Conservation (phyloP, 2,329 filamentous ascomycete genomes). For the Trichoderma simmonsii region DNA sequence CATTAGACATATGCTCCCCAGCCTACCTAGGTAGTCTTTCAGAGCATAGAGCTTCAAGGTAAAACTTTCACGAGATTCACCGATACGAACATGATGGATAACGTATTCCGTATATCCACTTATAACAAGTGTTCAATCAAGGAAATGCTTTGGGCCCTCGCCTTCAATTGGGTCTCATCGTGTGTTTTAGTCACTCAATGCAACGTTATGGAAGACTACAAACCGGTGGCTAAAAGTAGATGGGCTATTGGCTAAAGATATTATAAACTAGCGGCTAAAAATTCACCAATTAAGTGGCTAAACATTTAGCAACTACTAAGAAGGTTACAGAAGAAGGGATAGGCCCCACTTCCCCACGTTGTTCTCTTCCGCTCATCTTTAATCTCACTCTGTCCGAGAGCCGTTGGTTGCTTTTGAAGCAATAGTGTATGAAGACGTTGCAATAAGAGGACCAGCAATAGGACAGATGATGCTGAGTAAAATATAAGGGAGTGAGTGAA, state of each 20-base stretch:
- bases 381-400: not conserved
- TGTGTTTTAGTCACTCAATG: not conserved
- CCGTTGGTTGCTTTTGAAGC: not conserved
- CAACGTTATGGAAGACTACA: not conserved
- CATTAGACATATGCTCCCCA: not conserved
- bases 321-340: not conserved
- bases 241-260: not conserved
- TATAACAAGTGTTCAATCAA: not conserved
- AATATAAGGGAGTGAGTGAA: not conserved
- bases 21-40: not conserved
- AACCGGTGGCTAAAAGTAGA: conserved; percentile 7
- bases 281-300: conserved; percentile 6
- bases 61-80: not conserved
- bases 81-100: not conserved
- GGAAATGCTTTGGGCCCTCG: not conserved
- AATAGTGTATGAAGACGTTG: not conserved
- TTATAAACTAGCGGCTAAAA: conserved; percentile 6
- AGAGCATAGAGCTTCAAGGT: not conserved
- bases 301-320: not conserved
- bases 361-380: not conserved
- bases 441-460: not conserved
- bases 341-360: conserved; percentile 10
- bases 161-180: not conserved
- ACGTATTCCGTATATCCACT: not conserved
- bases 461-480: not conserved